Conservation (phyloP, 2,329 filamentous ascomycete genomes). For the Sporothrix luriei region DNA sequence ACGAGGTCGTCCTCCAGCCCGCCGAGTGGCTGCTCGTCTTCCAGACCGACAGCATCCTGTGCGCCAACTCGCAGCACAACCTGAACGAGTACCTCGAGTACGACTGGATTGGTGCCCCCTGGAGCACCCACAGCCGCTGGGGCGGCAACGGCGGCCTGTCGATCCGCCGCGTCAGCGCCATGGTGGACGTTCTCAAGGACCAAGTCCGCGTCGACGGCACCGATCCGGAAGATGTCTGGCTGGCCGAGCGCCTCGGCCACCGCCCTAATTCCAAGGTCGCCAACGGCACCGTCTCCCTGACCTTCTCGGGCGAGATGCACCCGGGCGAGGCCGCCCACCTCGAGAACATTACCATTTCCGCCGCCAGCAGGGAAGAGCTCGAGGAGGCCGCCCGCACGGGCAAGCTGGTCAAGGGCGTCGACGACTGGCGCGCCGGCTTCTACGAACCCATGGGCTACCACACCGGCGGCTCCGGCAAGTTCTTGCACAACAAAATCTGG, state of each 20-base stretch:
- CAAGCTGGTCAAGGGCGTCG: conserved; percentile 48
- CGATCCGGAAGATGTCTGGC: conserved; percentile 61
- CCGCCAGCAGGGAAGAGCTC: conserved; percentile 37
- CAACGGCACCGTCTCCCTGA: conserved; percentile 53
- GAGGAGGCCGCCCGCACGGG: conserved; percentile 41
- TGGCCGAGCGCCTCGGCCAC: conserved; percentile 55
- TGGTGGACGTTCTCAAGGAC: conserved; percentile 55
- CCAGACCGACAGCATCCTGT: conserved; percentile 59
- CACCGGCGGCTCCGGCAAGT: conserved; percentile 53
- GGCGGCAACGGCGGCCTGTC: conserved; percentile 58
- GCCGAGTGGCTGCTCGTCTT: conserved; percentile 60
- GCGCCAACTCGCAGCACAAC: conserved; percentile 53
- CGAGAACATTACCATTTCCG: conserved; percentile 35
- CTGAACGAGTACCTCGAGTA: conserved; percentile 56
- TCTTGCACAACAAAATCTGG: conserved; percentile 53
- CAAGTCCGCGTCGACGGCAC: conserved; percentile 50
- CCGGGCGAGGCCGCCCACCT: conserved; percentile 41
- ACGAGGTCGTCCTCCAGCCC: conserved; percentile 52
- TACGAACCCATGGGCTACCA: conserved; percentile 64
- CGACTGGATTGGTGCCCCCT: conserved; percentile 59
- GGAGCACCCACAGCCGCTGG: conserved; percentile 48
- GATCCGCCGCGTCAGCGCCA: conserved; percentile 55
- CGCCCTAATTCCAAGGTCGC: conserved; percentile 53
- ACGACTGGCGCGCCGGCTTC: conserved; percentile 55
- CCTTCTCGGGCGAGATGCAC: conserved; percentile 56